A percentile compares a stretch with the other conserved stretches of the same genome.
Conservation (phyloP, 305 asterid genomes). For the Fraxinus xanthoxyloides region DNA sequence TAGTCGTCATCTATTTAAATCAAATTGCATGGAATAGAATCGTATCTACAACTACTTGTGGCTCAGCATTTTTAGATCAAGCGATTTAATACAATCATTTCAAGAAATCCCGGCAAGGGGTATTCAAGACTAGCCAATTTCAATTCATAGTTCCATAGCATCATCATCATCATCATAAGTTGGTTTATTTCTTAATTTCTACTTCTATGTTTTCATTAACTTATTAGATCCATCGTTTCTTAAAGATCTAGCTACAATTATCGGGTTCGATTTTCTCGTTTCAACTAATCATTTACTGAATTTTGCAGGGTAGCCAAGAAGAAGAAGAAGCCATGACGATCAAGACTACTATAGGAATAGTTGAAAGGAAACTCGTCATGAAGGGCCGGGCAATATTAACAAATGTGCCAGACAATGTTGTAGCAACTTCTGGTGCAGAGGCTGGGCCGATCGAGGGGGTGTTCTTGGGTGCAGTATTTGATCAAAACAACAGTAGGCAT, state of each 20-base stretch:
- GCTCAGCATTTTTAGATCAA: not conserved
- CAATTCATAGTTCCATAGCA: not conserved
- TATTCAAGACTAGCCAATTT: not conserved
- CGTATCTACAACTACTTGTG: not conserved
- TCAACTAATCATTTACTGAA: not conserved
- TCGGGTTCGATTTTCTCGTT: not conserved
- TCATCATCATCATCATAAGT: not conserved
- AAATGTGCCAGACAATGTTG: constrained; percentile 39
- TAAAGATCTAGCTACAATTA: not conserved
- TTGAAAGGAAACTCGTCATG: constrained; percentile 35
- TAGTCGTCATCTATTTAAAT: not conserved
- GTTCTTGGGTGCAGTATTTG: constrained; percentile 23
- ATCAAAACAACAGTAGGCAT: constrained; percentile 25
- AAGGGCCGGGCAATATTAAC: constrained; percentile 35
- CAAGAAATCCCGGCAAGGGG: not conserved
- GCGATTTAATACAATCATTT: not conserved
- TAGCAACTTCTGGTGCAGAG: constrained; percentile 30
- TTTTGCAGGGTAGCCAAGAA: not conserved
- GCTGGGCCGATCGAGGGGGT: constrained; percentile 41
- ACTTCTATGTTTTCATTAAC: not conserved
- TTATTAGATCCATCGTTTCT: not conserved
- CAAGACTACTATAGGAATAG: constrained; percentile 24
- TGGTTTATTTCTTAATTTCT: not conserved
- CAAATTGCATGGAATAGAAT: not conserved
- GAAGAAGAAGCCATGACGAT: constrained; percentile 35